Evolutionary conservation across 164 flowering plant species (phyloP), one percentile per base, ranked within the genome.

Genomic region (Protea cynaroides): DNA sequence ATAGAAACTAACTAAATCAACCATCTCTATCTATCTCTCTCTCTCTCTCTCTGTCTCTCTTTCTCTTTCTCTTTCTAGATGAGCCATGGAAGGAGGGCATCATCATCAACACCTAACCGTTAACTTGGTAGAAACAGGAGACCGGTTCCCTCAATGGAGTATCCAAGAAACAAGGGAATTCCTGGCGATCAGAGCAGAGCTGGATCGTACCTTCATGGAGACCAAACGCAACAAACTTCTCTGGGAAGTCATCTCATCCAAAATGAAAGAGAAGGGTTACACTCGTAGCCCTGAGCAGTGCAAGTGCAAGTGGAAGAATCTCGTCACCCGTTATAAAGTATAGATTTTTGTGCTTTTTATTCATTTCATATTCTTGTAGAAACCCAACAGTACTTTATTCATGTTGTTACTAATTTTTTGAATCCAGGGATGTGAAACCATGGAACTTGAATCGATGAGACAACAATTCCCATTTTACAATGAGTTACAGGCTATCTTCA

Each of bases 281-380:
- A 67, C 61, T 77, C 88, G 97, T 9, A 92, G 94, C 79, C 67
- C 97, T 0, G 97, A 89, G 29, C 97, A 92, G 94, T 92, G 97
- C 83, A 92, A 92, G 82, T 92, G 92, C 85, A 92, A 92, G 76
- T 92, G 97, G 97, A 92, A 89, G 62, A 89, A 89, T 69, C 88
- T 92, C 24, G 90, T 87, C 61, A 89, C 96, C 8, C 82, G 97
- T 10, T 87, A 81, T 44, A 92, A 89, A 96, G 96, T 87, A 72
- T 15, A 4, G 3, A 3, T 9, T 46, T 14, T 10, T 9, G 3
- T 14, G 10, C 50, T 46, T 11, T 38, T 12, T 37, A 37, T 37
- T 4, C 9, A 4, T 4, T 37, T 37, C 40, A 37, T 37, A 23
- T 17, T 47, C 23, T 24, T 51, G 37, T n/a, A n/a, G n/a, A n/a